A percentile compares a stretch with the other conserved stretches of the same genome.
phyloP scores from a whole-genome alignment of 345 rosid species.

The Brassica rapa region DNA sequence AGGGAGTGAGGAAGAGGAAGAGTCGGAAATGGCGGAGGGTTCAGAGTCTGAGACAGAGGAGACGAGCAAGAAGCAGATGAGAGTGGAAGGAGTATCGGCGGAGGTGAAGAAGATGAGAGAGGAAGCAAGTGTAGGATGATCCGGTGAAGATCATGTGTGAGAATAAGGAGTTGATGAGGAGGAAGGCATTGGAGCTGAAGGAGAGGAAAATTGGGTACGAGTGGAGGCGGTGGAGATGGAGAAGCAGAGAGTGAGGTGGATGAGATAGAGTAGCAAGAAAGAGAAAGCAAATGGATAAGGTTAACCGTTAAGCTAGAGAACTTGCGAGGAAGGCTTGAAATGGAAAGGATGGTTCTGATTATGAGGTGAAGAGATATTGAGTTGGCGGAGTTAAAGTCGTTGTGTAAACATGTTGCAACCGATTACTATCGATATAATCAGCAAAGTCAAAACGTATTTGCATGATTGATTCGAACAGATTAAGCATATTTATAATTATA shows the following conservation, averaged over 20 bases:
- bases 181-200: constrained; percentile 51
- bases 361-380: constrained; percentile 74
- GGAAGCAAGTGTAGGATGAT: constrained; percentile 61
- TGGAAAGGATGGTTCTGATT: constrained; percentile 68
- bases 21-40: constrained; percentile 45
- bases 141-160: constrained; percentile 64
- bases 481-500: not conserved
- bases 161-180: constrained; percentile 58
- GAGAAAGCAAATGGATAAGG: constrained; percentile 81
- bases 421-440: constrained; percentile 20
- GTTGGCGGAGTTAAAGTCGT: constrained; percentile 46
- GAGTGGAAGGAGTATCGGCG: constrained; percentile 13
- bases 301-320: constrained; percentile 76
- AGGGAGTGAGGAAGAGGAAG: constrained; percentile 31
- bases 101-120: constrained; percentile 49
- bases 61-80: constrained; percentile 44
- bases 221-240: constrained; percentile 71
- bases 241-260: constrained; percentile 87
- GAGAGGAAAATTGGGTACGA: constrained; percentile 68
- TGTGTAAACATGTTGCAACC: constrained; percentile 64
- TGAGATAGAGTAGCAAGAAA: constrained; percentile 78
- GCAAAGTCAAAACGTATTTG: not conserved
- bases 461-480: not conserved
- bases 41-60: constrained; percentile 53
- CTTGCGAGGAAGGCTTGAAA: constrained; percentile 62